These are phyloP conservation scores for Jamesozyma piceae DNA, from an alignment of 805 yeast genomes.

Conservation along the genomic window DNA sequence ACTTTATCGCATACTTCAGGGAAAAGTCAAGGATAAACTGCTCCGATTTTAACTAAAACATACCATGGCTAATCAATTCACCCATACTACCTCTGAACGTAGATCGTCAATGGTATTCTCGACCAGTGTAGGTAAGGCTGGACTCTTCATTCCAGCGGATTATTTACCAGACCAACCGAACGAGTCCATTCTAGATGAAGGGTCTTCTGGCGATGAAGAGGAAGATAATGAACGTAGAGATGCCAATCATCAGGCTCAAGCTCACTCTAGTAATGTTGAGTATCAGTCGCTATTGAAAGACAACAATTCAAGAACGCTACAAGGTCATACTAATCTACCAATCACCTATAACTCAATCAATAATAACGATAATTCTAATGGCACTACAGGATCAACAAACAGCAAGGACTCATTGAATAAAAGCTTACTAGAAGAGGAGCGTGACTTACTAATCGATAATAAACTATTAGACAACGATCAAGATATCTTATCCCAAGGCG, in stretches of 20 bases:
- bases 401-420: constrained; percentile 12
- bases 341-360: constrained; percentile 1
- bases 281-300: constrained; percentile 14
- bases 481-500: not conserved
- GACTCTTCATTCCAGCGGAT: constrained; percentile 26
- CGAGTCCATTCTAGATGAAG: constrained; percentile 8
- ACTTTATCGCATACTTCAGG: no score
- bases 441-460: constrained; percentile 29
- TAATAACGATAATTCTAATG: not conserved
- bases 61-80: constrained; percentile 23
- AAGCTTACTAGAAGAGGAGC: constrained; percentile 23
- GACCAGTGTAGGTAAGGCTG: constrained; percentile 28
- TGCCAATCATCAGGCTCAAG: constrained; percentile 1
- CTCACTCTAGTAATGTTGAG: not conserved
- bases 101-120: constrained; percentile 29
- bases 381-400: not conserved
- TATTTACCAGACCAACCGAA: constrained; percentile 13
- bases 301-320: constrained; percentile 18
- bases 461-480: constrained; percentile 12
- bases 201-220: constrained; percentile 6
- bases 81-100: constrained; percentile 21
- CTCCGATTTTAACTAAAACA: no score
- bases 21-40: no score
- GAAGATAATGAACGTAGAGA: constrained; percentile 6
- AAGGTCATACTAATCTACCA: constrained; percentile 6